phyloP scores from a whole-genome alignment of 176 grass and related monocot species.

The Aegilops speltoides region DNA sequence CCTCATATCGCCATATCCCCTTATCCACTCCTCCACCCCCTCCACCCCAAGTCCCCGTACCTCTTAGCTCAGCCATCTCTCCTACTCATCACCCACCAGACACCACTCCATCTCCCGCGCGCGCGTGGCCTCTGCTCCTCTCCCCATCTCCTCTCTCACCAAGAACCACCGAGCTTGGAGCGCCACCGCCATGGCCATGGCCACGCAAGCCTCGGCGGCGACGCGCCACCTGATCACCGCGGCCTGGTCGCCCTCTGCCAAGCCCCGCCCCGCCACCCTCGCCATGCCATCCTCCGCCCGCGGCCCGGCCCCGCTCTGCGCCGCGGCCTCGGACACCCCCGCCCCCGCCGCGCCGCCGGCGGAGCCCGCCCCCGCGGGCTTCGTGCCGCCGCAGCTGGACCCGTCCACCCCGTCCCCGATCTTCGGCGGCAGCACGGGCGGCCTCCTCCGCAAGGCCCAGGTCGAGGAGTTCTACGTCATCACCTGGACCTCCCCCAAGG shows the following conservation, averaged over 20 bases:
- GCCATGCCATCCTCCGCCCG: slow-evolving; percentile 15
- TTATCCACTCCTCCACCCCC: slow-evolving; percentile 24
- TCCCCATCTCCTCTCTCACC: background rate
- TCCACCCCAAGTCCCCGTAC: background rate
- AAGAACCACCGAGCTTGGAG: background rate
- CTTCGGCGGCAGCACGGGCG: slow-evolving; percentile 96
- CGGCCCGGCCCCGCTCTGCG: slow-evolving; percentile 17
- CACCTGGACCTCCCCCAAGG: slow-evolving; percentile 95
- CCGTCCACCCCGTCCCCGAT: slow-evolving; percentile 89
- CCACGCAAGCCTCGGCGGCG: slow-evolving; percentile 74
- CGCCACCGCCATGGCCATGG: slow-evolving; percentile 53
- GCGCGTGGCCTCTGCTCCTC: background rate
- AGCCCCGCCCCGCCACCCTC: slow-evolving; percentile 5
- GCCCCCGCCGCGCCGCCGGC: background rate
- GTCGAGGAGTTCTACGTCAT: slow-evolving; percentile 99
- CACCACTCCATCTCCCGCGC: background rate
- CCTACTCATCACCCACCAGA: background rate
- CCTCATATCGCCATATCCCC: slow-evolving; percentile 73
- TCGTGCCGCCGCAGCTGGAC: slow-evolving; percentile 95
- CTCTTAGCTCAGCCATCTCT: background rate
- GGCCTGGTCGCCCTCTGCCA: slow-evolving; percentile 27
- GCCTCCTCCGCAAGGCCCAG: slow-evolving; percentile 93
- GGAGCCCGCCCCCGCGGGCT: slow-evolving; percentile 57
- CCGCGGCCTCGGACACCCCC: slow-evolving; percentile 1
- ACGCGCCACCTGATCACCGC: slow-evolving; percentile 43